phyloP scores from a whole-genome alignment of 495 filamentous ascomycete species.

The Xylaria cubensis region DNA sequence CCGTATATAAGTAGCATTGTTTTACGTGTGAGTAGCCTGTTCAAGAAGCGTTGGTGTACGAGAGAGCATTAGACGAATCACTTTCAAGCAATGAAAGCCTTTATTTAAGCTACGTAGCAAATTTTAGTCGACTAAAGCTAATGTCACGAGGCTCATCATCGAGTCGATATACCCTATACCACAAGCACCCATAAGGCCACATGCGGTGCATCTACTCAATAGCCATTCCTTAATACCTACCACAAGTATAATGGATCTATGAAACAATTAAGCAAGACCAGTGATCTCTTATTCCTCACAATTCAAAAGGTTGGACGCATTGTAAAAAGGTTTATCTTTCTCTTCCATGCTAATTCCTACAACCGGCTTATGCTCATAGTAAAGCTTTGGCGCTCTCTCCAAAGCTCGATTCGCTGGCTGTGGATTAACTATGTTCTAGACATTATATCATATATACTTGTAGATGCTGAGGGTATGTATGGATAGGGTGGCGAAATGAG shows the following conservation, averaged over 20 bases:
- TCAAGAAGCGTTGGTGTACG: not conserved
- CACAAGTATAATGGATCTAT: not conserved
- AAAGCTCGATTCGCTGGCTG: conserved; percentile 4
- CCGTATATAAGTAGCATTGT: not conserved
- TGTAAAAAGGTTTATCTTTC: not conserved
- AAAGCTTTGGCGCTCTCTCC: not conserved
- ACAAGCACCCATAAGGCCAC: not conserved
- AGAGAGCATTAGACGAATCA: not conserved
- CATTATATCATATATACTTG: conserved; percentile 35
- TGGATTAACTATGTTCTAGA: conserved; percentile 26
- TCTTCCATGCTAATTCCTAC: not conserved
- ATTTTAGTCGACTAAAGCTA: not conserved
- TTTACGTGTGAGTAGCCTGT: not conserved
- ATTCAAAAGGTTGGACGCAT: not conserved
- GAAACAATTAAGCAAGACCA: not conserved
- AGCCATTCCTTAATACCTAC: not conserved
- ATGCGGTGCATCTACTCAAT: not conserved
- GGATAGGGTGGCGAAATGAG: not conserved
- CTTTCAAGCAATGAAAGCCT: not conserved
- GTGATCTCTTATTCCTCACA: not conserved
- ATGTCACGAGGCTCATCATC: not conserved
- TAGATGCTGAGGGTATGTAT: conserved; percentile 22
- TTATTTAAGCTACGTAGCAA: not conserved
- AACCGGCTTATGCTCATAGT: not conserved
- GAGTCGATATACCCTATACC: too few species aligned